phyloP scores from a whole-genome alignment of 139 green algal species.

The Auxenochlorella pyrenoidosa region DNA sequence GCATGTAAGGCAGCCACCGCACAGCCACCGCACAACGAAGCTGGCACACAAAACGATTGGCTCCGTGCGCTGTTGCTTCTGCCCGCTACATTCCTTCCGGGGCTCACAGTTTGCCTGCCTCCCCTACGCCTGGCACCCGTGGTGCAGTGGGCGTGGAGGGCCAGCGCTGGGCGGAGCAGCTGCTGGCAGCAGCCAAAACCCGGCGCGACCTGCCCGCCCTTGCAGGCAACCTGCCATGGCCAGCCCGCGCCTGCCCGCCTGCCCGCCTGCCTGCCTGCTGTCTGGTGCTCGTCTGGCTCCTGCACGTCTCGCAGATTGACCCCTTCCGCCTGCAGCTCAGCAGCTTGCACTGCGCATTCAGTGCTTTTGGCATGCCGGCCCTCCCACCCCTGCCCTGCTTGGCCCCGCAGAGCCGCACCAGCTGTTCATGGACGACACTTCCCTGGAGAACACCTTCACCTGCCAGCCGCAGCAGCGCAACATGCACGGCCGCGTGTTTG shows the following conservation, averaged over 20 bases:
- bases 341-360: background rate
- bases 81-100: too few species aligned
- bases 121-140: background rate
- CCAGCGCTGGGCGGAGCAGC: constrained; percentile 41
- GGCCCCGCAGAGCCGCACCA: constrained; percentile 28
- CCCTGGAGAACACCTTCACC: constrained; percentile 76
- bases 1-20: too few species aligned
- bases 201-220: constrained; percentile 13
- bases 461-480: constrained; percentile 89
- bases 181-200: constrained; percentile 38
- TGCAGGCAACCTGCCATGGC: background rate
- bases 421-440: constrained; percentile 66
- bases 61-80: background rate
- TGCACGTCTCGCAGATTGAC: too few species aligned
- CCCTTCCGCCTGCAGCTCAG: background rate
- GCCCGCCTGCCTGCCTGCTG: background rate
- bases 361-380: too few species aligned
- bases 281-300: background rate
- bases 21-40: too few species aligned
- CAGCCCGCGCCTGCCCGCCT: too few species aligned
- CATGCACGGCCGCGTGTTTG: constrained; percentile 82
- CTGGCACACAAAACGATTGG: too few species aligned
- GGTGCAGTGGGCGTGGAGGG: constrained; percentile 20
- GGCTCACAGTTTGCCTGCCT: background rate
- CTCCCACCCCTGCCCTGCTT: background rate